Conservation (phyloP, 2,329 filamentous ascomycete genomes). For the Alternaria ethzedia region DNA sequence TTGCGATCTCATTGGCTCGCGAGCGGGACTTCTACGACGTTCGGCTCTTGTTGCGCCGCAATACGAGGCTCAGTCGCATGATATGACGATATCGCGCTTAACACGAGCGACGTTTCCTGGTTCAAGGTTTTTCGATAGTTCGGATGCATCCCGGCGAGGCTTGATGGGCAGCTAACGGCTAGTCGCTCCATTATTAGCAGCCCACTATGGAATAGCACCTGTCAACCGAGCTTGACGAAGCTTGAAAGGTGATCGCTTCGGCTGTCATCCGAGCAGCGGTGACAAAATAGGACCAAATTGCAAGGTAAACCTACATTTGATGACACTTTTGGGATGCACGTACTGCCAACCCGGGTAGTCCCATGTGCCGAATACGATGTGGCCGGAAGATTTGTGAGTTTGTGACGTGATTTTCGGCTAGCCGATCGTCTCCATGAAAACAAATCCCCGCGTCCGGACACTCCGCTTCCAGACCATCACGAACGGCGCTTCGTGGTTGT, state of each 20-base stretch:
- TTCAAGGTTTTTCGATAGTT: neutral
- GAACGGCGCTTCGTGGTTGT: neutral
- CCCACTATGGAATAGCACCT: neutral
- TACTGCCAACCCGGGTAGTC: neutral
- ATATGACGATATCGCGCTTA: neutral
- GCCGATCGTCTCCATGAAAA: neutral
- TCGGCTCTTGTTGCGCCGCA: neutral
- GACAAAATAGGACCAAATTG: neutral
- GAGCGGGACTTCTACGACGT: neutral
- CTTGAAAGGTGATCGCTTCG: neutral
- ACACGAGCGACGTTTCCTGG: neutral
- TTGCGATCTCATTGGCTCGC: neutral
- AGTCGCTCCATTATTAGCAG: neutral
- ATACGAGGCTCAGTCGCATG: conserved; percentile 1
- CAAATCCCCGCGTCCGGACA: neutral
- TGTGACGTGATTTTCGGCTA: neutral
- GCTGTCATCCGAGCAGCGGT: neutral
- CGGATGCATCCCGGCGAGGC: neutral
- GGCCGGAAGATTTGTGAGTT: neutral
- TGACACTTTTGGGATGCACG: neutral
- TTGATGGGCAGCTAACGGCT: neutral
- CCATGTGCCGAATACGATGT: conserved; percentile 1
- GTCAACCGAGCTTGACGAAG: neutral
- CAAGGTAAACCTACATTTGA: neutral
- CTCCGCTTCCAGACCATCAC: neutral